Evolutionary conservation across 768 basidiomycete genomes (phyloP).

Genomic region (Leccinum arenicola): DNA sequence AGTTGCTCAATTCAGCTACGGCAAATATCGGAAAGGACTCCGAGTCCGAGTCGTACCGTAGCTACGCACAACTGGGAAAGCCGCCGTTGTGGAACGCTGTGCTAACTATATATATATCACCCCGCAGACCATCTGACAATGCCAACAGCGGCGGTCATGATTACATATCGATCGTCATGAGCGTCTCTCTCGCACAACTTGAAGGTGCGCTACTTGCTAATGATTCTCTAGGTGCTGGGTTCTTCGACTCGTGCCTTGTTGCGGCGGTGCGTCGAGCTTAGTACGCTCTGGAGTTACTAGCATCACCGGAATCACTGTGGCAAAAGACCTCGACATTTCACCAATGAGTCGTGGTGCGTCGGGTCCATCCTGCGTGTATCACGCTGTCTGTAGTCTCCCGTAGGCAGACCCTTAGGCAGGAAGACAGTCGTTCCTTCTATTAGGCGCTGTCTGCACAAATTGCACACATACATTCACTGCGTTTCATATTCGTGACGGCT

Average conservation of each 20-base stretch:
- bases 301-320: not conserved
- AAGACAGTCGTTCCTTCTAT: no score
- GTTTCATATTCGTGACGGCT: not conserved
- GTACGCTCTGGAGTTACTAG: not conserved
- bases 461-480: not conserved
- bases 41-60: not conserved
- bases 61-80: no score
- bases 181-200: not conserved
- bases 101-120: slow-evolving; percentile 2
- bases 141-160: not conserved
- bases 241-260: not conserved
- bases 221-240: not conserved
- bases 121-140: not conserved
- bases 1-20: not conserved
- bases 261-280: no score
- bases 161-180: not conserved
- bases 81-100: not conserved
- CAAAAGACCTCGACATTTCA: slow-evolving; percentile 24
- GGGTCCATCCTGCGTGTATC: not conserved
- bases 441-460: not conserved
- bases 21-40: not conserved
- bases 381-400: not conserved
- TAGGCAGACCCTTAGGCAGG: no score
- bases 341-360: slow-evolving; percentile 46
- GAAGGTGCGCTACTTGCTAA: not conserved